phyloP scores from a whole-genome alignment of 1,284 basidiomycete genomes.

The Tilletia horrida region DNA sequence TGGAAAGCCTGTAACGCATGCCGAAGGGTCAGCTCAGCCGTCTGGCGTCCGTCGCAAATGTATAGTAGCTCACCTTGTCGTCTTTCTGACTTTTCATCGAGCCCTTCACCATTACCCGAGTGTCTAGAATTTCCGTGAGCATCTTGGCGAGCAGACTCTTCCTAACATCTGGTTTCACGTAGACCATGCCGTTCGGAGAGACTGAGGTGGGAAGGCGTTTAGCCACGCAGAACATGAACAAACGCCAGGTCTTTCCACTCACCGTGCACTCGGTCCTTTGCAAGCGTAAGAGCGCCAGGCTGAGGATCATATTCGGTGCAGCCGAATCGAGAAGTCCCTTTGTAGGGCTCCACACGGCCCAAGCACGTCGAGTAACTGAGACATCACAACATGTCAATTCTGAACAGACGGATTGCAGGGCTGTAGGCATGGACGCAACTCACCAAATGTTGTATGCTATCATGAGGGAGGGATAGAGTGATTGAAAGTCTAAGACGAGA shows the following conservation, averaged over 20 bases:
- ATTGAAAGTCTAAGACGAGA: slow-evolving; percentile 90
- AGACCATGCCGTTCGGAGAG: slow-evolving; percentile 83
- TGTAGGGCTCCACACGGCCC: slow-evolving; percentile 78
- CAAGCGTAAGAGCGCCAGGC: slow-evolving; percentile 64
- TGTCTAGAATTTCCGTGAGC: slow-evolving; percentile 87
- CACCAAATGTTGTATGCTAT: slow-evolving; percentile 77
- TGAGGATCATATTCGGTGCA: slow-evolving; percentile 69
- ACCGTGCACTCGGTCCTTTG: slow-evolving; percentile 61
- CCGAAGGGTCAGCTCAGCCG: not conserved
- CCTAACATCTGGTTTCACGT: slow-evolving; percentile 79
- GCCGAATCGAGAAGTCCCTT: slow-evolving; percentile 83
- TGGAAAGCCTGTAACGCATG: slow-evolving; percentile 34
- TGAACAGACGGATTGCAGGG: not conserved
- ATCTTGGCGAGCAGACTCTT: slow-evolving; percentile 83
- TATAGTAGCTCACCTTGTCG: slow-evolving; percentile 64
- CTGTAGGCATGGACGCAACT: not conserved
- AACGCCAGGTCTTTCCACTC: slow-evolving; percentile 67
- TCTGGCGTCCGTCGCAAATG: not conserved
- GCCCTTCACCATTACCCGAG: slow-evolving; percentile 95
- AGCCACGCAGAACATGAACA: not conserved
- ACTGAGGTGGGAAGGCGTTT: slow-evolving; percentile 23
- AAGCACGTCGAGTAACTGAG: slow-evolving; percentile 70
- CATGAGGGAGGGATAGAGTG: slow-evolving; percentile 93
- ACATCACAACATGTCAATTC: not conserved
- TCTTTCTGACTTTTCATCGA: slow-evolving; percentile 78